phyloP scores from a whole-genome alignment of 345 rosid genomes.

The Eucalyptus rudis region DNA sequence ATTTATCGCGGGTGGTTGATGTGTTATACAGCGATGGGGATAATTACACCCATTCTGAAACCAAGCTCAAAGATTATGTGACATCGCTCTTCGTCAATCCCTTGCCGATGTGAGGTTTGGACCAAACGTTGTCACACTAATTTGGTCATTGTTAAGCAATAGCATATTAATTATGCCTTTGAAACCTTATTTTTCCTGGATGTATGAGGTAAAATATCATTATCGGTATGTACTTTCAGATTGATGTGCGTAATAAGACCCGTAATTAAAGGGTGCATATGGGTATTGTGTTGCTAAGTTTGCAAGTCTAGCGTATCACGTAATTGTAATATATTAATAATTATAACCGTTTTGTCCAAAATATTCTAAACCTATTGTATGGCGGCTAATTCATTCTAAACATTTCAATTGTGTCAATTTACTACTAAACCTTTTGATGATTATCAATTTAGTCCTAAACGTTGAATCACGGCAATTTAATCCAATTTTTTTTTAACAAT shows the following conservation, averaged over 20 bases:
- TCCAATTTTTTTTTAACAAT: no score
- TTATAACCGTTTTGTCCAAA: not conserved
- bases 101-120: not conserved
- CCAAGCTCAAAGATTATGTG: not conserved
- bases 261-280: not conserved
- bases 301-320: not conserved
- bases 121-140: not conserved
- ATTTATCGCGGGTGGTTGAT: constrained; percentile 3
- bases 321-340: not conserved
- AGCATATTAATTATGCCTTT: not conserved
- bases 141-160: not conserved
- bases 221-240: not conserved
- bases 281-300: not conserved
- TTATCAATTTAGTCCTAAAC: no score
- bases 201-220: not conserved
- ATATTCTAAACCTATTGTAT: not conserved
- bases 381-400: no score
- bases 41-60: not conserved
- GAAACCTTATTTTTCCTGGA: not conserved
- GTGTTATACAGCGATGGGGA: constrained; percentile 12
- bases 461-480: no score
- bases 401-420: no score
- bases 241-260: not conserved
- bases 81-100: not conserved
- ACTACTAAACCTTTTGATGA: no score